Percentiles rank a stretch among this genome's conserved stretches.
These are phyloP conservation scores for Hansfordia pulvinata DNA, from an alignment of 2,329 filamentous ascomycete genomes.

Conservation along the genomic window DNA sequence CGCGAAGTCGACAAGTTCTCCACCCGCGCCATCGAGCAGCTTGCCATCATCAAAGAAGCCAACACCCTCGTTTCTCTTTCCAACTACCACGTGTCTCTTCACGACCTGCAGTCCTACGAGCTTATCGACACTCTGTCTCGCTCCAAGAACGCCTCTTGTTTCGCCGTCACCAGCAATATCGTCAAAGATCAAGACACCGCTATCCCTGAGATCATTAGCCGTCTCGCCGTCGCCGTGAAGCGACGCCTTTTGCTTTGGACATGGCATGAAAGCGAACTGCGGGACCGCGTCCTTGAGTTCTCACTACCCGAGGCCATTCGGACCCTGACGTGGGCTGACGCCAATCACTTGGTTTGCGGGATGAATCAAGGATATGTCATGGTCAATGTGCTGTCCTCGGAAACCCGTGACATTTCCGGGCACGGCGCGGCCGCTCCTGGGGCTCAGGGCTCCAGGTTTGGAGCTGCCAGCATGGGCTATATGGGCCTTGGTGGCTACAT, in stretches of 20 bases:
- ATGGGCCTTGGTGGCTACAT: slow-evolving; percentile 89
- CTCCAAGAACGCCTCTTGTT: slow-evolving; percentile 79
- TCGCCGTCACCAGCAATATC: slow-evolving; percentile 91
- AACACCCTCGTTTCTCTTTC: slow-evolving; percentile 84
- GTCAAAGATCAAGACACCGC: slow-evolving; percentile 77
- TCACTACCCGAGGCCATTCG: slow-evolving; percentile 72
- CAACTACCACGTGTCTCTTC: slow-evolving; percentile 76
- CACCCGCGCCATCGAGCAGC: slow-evolving; percentile 76
- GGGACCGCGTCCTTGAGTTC: slow-evolving; percentile 60
- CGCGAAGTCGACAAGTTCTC: slow-evolving; percentile 94
- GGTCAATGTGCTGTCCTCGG: slow-evolving; percentile 66
- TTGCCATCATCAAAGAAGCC: slow-evolving; percentile 91
- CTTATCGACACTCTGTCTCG: slow-evolving; percentile 65
- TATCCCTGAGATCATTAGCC: slow-evolving; percentile 84
- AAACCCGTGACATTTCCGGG: slow-evolving; percentile 66
- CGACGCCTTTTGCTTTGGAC: slow-evolving; percentile 80
- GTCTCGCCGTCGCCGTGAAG: slow-evolving; percentile 86
- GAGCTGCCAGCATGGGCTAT: slow-evolving; percentile 86
- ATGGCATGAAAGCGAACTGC: slow-evolving; percentile 90
- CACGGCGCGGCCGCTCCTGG: slow-evolving; percentile 53
- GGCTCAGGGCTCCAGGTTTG: slow-evolving; percentile 60
- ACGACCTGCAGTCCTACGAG: slow-evolving; percentile 77
- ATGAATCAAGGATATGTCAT: slow-evolving; percentile 86
- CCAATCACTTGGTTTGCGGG: slow-evolving; percentile 75
- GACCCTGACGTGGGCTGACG: slow-evolving; percentile 81